These are phyloP conservation scores for Xerocomus minutiporus DNA, from an alignment of 1,284 basidiomycete species.

Conservation along the genomic window DNA sequence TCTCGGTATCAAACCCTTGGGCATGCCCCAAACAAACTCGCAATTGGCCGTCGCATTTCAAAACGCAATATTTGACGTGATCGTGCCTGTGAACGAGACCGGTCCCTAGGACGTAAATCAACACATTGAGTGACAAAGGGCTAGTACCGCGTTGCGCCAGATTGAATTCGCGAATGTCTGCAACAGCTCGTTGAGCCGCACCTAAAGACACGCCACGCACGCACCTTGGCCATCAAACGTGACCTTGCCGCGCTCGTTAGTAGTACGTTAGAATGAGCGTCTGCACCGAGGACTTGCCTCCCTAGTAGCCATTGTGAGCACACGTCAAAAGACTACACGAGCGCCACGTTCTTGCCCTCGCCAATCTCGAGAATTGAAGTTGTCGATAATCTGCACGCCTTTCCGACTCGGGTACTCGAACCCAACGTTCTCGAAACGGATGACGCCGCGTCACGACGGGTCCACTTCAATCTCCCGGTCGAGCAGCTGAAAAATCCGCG, in stretches of 20 bases:
- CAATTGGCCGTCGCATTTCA: constrained; percentile 82
- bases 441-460: constrained; percentile 53
- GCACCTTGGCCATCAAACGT: constrained; percentile 83
- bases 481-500: constrained; percentile 89
- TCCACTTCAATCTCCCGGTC: constrained; percentile 64
- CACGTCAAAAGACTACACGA: constrained; percentile 63
- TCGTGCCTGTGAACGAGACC: constrained; percentile 79
- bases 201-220: not conserved
- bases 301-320: constrained; percentile 50
- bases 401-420: constrained; percentile 87
- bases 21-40: constrained; percentile 91
- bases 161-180: constrained; percentile 81
- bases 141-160: constrained; percentile 60
- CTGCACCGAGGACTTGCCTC: constrained; percentile 90
- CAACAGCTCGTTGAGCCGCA: not conserved
- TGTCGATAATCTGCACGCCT: constrained; percentile 73
- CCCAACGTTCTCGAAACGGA: constrained; percentile 75
- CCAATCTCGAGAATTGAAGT: constrained; percentile 72
- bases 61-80: constrained; percentile 92
- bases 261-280: constrained; percentile 89
- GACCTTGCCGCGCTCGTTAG: constrained; percentile 74
- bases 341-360: constrained; percentile 83
- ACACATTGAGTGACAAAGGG: too few species aligned
- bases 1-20: constrained; percentile 79
- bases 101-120: constrained; percentile 45